phyloP scores from a whole-genome alignment of 768 basidiomycete species.

The Auriscalpium orientale region DNA sequence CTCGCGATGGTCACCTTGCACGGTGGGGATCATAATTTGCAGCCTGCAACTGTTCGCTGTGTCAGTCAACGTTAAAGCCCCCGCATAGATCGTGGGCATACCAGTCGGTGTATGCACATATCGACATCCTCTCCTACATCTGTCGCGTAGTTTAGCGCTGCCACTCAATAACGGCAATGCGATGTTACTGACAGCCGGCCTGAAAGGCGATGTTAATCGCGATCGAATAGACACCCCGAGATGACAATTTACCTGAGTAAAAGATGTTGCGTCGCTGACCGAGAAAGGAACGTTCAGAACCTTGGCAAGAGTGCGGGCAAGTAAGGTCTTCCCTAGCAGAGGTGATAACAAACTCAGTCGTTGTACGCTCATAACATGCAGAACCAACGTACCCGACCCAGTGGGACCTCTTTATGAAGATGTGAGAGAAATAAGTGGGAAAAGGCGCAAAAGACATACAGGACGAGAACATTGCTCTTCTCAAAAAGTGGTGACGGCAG shows the following conservation, averaged over 20 bases:
- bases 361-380: background rate
- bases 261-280: constrained; percentile 86
- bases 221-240: background rate
- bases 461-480: constrained; percentile 92
- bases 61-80: background rate
- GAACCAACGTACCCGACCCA: constrained; percentile 54
- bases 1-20: constrained; percentile 50
- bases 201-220: constrained; percentile 19
- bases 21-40: constrained; percentile 83
- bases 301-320: constrained; percentile 87
- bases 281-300: constrained; percentile 94
- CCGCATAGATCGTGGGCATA: constrained; percentile 25
- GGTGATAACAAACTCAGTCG: background rate
- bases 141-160: constrained; percentile 21
- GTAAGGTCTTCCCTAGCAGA: constrained; percentile 70
- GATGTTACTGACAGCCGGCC: constrained; percentile 58
- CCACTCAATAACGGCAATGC: background rate
- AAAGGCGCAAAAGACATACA: constrained; percentile 45
- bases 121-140: constrained; percentile 98
- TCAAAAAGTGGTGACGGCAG: constrained; percentile 60
- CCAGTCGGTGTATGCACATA: constrained; percentile 79
- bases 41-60: constrained; percentile 59
- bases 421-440: background rate
- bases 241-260: constrained; percentile 63
- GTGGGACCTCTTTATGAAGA: constrained; percentile 59